phyloP scores from a whole-genome alignment of 768 basidiomycete species.

The Phylloporus sp. region DNA sequence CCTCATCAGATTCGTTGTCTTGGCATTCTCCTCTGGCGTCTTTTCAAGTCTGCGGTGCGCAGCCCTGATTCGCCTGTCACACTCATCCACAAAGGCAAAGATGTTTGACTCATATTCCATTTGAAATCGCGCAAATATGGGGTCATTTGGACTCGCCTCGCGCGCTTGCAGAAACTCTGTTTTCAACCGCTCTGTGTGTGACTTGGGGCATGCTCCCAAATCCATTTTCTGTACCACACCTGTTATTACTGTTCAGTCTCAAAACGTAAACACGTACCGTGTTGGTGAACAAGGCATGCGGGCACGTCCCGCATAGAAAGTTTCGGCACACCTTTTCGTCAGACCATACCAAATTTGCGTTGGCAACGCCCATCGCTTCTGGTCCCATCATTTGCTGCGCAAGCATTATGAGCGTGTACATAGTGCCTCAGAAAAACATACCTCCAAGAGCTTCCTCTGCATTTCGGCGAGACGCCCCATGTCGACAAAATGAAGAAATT shows the following conservation, averaged over 20 bases:
- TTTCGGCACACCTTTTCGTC: conserved; percentile 99
- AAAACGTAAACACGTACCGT: conserved; percentile 58
- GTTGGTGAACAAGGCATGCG: conserved; percentile 95
- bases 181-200: conserved; percentile 91
- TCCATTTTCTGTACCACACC: conserved; percentile 82
- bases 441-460: conserved; percentile 89
- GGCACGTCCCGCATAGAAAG: conserved; percentile 98
- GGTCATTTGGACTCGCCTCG: conserved; percentile 71
- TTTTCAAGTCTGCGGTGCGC: conserved; percentile 96
- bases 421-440: conserved; percentile 36
- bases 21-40: conserved; percentile 99
- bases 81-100: conserved; percentile 95
- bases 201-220: conserved; percentile 93
- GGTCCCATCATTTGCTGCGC: conserved; percentile 99
- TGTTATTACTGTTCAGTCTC: neutral
- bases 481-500: conserved; percentile 21
- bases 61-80: conserved; percentile 91
- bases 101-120: conserved; percentile 96
- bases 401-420: conserved; percentile 1
- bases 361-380: conserved; percentile 96
- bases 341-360: conserved; percentile 87
- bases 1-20: conserved; percentile 97
- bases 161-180: conserved; percentile 82
- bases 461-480: conserved; percentile 97
- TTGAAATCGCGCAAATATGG: conserved; percentile 84